A percentile compares a stretch with the other conserved stretches of the same genome.
phyloP scores from a whole-genome alignment of 2,329 filamentous ascomycete genomes.

The Camptophora hylomeconis region DNA sequence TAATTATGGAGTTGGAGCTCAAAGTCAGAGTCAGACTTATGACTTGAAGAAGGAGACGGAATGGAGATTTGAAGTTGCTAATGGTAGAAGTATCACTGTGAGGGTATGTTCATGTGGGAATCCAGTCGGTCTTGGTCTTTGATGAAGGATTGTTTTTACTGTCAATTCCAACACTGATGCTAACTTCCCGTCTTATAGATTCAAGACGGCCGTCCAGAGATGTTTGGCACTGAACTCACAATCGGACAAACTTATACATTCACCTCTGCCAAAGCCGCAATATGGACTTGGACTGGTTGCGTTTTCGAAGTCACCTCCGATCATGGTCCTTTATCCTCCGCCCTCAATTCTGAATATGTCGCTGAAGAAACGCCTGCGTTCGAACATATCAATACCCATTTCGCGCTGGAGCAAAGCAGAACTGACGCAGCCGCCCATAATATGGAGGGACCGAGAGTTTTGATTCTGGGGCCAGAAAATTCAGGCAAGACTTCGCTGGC shows the following conservation, averaged over 20 bases:
- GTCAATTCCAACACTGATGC: constrained; percentile 1
- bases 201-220: constrained; percentile 70
- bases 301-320: constrained; percentile 61
- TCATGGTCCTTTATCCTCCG: too few relatives aligned
- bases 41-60: constrained; percentile 54
- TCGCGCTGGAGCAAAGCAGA: constrained; percentile 65
- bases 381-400: constrained; percentile 74
- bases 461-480: constrained; percentile 67
- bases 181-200: constrained; percentile 42
- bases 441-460: constrained; percentile 60
- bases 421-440: constrained; percentile 40
- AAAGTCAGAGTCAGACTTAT: constrained; percentile 30
- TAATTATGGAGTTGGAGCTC: too few relatives aligned
- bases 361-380: constrained; percentile 73
- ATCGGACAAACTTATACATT: constrained; percentile 69
- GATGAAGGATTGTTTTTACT: background rate
- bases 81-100: constrained; percentile 38
- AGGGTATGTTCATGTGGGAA: constrained; percentile 30
- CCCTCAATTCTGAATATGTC: constrained; percentile 50
- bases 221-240: constrained; percentile 90
- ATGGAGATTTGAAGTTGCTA: constrained; percentile 65
- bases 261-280: constrained; percentile 67
- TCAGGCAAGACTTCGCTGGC: constrained; percentile 73
- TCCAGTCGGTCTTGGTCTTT: constrained; percentile 1
- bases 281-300: constrained; percentile 88